Evolutionary conservation across 108 stramenopile genomes (phyloP).

Genomic region (Cyclotella atomus): DNA sequence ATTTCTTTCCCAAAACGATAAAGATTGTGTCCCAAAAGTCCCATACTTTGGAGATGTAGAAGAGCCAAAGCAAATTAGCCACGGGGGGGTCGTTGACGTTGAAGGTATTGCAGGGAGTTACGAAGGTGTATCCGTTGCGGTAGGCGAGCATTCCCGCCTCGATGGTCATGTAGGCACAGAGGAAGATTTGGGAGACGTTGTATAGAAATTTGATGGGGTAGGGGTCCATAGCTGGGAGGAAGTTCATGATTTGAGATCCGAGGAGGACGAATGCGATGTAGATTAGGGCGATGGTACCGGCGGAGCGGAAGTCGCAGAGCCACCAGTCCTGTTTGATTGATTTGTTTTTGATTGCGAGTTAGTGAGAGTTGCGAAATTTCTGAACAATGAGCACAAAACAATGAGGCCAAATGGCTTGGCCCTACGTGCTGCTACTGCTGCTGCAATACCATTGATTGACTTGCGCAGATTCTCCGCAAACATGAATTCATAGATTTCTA

Average conservation of each 20-base stretch:
- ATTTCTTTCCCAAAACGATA: conserved; percentile 97
- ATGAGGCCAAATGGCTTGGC: too few relatives aligned
- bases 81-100: conserved; percentile 79
- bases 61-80: conserved; percentile 95
- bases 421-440: too few relatives aligned
- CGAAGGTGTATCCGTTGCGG: conserved; percentile 83
- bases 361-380: not conserved
- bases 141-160: conserved; percentile 92
- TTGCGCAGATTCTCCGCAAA: too few relatives aligned
- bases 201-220: conserved; percentile 96
- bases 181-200: conserved; percentile 98
- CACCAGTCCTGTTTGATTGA: conserved; percentile 63
- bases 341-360: not conserved
- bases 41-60: conserved; percentile 98
- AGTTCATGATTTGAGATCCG: conserved; percentile 74
- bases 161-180: conserved; percentile 99
- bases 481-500: too few relatives aligned
- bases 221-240: conserved; percentile 77
- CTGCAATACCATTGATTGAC: too few relatives aligned
- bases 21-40: conserved; percentile 99
- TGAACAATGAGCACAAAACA: not conserved
- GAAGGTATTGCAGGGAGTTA: conserved; percentile 87
- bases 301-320: conserved; percentile 82
- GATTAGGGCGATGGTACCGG: conserved; percentile 75
- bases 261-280: conserved; percentile 88